Base-by-base conservation (phyloP, 345 rosid species). In the Rhodomyrtus tomentosa region DNA sequence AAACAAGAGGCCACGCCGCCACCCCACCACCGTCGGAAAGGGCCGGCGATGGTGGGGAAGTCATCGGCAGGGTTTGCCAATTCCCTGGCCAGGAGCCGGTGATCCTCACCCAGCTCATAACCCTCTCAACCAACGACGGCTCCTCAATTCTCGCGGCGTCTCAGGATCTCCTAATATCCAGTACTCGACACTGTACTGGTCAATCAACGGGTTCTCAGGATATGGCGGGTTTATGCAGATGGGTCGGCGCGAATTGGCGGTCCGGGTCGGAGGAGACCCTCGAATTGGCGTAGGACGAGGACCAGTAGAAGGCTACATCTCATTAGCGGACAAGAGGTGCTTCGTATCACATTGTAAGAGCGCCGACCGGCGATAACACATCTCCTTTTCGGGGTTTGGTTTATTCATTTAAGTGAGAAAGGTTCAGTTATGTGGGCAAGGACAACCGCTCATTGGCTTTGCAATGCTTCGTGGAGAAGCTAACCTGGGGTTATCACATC, bases 81-180 rank as follows among this genome's bases (percentile, higher is more conserved):
- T 11, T 11, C 50, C 50, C 12, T 3, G 12, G 11, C 12, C 3
- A 48, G 50, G 50, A 48, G 50, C 50, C 11, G 11, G 2, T 3
- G 49, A 45, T 2, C 10, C 10, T 45, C 2, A 3, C 84, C 29
- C 81, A 88, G 59, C 84, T 88, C 51, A 85, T 88, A 48, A 93
- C 97, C 87, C 98, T 91, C 83, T 87, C 89, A 1, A 96, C 95
- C 80, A 90, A 92, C 20, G 98, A 95, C 68, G 85, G 13, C 84
- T 73, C 80, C 93, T 88, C 25, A 89, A 80, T n/a, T 86, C 91
- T 14, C 50, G 83, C 14, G 94, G 95, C 3, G 94, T 93, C 90
- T 93, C 93, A 21, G 95, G 89, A 88, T 96, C 98, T 14, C 94
- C 96, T 84, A 93, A 81, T 85, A 96, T 90, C 98, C 98, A 95